These are phyloP conservation scores for Phytophthora agathidicida DNA, from an alignment of 352 stramenopile species.

Conservation along the genomic window DNA sequence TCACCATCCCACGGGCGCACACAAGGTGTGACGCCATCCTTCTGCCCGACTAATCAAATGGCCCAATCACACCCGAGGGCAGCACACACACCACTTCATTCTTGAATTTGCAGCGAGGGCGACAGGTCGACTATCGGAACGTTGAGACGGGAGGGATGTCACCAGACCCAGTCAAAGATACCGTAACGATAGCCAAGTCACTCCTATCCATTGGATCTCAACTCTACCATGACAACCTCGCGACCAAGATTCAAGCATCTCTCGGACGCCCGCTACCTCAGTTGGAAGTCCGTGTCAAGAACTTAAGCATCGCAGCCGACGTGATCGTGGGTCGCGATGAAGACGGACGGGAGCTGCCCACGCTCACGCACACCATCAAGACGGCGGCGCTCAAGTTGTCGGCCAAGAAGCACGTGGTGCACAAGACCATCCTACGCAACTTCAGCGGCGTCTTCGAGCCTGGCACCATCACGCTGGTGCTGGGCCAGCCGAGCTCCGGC, in stretches of 20 bases:
- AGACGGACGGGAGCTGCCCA: constrained; percentile 42
- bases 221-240: constrained; percentile 36
- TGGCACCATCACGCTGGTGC: constrained; percentile 28
- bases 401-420: constrained; percentile 35
- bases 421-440: constrained; percentile 40
- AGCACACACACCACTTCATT: constrained; percentile 10
- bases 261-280: constrained; percentile 34
- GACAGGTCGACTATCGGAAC: constrained; percentile 8
- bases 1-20: too few species aligned
- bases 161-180: constrained; percentile 4
- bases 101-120: constrained; percentile 15
- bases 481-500: constrained; percentile 27
- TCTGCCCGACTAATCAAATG: too few species aligned
- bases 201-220: constrained; percentile 35
- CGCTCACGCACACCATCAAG: constrained; percentile 37
- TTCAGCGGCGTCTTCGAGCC: constrained; percentile 31
- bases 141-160: constrained; percentile 7
- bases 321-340: constrained; percentile 25
- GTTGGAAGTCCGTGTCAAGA: constrained; percentile 38
- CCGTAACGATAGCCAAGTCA: constrained; percentile 14
- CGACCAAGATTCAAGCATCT: constrained; percentile 32
- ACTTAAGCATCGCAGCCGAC: constrained; percentile 36
- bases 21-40: too few species aligned
- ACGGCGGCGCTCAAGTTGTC: constrained; percentile 25
- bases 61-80: too few species aligned